Base-by-base conservation (phyloP, 2,329 filamentous ascomycete genomes). In the Alternaria brassicicola region DNA sequence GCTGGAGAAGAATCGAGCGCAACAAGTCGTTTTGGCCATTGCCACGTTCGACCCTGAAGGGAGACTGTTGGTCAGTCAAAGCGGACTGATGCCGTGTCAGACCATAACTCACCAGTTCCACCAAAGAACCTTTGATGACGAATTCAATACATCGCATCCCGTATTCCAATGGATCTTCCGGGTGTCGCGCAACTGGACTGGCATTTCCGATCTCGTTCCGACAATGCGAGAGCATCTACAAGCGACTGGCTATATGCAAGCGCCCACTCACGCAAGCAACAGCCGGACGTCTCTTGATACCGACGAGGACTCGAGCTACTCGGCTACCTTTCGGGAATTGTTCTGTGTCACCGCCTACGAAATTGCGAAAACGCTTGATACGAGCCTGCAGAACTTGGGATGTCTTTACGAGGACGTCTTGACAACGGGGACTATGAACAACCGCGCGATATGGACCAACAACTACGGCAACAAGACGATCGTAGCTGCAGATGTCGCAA, bases 121-220 rank as follows among this genome's bases (percentile, higher is more conserved):
- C 33, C 72, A 67, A 48, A 61, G 65, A 31, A 87, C 86, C 26
- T 86, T 89, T 52, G 86, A 88, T 59, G 91, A 96, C 59, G 86
- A 88, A 13, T 93, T 97, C 69, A 88, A 87, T 55, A 87, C 88
- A 23, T 85, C 86, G 0, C 92, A 96, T 71, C 86, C 90, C 0
- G 86, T 93, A 2, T 96, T 95, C 76, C 87, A 93, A 48, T 96
- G 93, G 93, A 89, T 95, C 69, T 96, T 91, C 72, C 86, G 90
- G 55, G 90, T 92, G 3, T 91, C 90, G 6, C 85, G 88, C 57
- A 89, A 93, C 74, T 97, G 93, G 93, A 73, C 78, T 7, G 84
- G 86, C 38, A 83, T 96, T 25, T 82, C 82, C 53, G 85, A 87
- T 42, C 80, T 95, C 5, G 82, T 96, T 23, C 85, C 85, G 6